Evolutionary conservation across 495 filamentous ascomycete genomes (phyloP), one percentile per base, ranked within the genome.

Genomic region (Penicillium cinerascens): DNA sequence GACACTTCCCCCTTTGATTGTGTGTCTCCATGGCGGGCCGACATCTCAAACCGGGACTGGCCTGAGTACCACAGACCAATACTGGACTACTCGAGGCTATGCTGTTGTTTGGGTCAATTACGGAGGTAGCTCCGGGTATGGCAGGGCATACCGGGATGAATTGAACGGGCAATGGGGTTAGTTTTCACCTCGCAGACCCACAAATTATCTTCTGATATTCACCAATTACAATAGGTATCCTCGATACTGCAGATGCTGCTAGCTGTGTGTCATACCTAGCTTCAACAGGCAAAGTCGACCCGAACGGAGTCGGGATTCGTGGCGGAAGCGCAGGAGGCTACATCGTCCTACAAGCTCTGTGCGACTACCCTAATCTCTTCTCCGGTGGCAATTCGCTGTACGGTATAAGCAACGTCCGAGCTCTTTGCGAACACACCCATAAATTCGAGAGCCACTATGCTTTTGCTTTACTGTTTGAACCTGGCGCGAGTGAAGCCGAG

Each of bases 401-500:
- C 49, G 75, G 75, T 5, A 68, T 78, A 20, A 58, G 60, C 51
- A 70, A 75, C 36, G 35, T 76, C 18, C 54, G 55, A 42, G 48
- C 51, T 6, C 55, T 77, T 16, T 55, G 45, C 13, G 64, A 55
- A 23, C 61, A 63, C 37, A 77, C 73, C 6, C 76, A 78, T 44
- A 79, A 79, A 57, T 69, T 77, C 45, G 76, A 79, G 63, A 65
- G 59, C 15, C 58, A 64, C 26, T 78, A 79, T 49, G 46, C 71
- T n/a, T 57, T 64, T 13, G 53, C 37, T 11, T 61, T 76, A 29
- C 20, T 71, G 8, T 66, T 66, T 29, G 48, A 60, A 2, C 38
- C 45, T 1, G 50, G 43, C 25, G 50, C 56, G 17, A 52, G 51
- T 4, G 55, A 64, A 6, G 64, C 63, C 37, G 71, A 69, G 33